A percentile compares a stretch with the other conserved stretches of the same genome.
These are phyloP conservation scores for Hyaloscypha bicolor DNA, from an alignment of 495 filamentous ascomycete species.

Conservation along the genomic window DNA sequence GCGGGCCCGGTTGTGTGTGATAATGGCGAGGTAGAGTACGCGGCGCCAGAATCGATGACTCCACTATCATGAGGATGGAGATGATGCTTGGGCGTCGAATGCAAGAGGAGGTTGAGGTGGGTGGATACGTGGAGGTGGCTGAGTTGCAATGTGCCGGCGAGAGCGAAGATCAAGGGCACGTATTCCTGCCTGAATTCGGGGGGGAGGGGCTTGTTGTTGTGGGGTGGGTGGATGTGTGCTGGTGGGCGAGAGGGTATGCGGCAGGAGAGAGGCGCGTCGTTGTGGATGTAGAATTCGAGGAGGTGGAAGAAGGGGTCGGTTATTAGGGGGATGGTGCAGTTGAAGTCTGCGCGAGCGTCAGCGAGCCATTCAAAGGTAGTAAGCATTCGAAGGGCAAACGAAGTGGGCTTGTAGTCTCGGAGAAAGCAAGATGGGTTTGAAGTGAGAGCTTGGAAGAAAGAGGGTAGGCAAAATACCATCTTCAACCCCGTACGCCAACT, in stretches of 20 bases:
- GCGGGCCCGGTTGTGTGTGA: constrained; percentile 54
- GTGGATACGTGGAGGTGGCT: constrained; percentile 91
- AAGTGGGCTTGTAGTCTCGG: too few relatives aligned
- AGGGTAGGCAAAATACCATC: constrained; percentile 24
- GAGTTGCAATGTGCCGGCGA: constrained; percentile 85
- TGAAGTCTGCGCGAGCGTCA: constrained; percentile 59
- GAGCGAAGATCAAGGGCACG: constrained; percentile 74
- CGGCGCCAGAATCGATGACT: constrained; percentile 79
- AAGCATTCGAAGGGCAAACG: too few relatives aligned
- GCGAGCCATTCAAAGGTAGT: too few relatives aligned
- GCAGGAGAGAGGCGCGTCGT: constrained; percentile 90
- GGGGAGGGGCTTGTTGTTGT: neutral
- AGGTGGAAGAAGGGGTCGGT: constrained; percentile 93
- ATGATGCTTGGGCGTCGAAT: constrained; percentile 63
- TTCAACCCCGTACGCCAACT: constrained; percentile 84
- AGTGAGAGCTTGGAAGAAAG: neutral
- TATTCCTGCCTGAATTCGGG: constrained; percentile 45
- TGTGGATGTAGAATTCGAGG: constrained; percentile 98
- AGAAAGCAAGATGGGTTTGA: neutral
- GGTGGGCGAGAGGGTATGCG: constrained; percentile 82
- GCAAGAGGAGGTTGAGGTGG: constrained; percentile 82
- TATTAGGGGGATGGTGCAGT: constrained; percentile 87
- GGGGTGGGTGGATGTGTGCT: constrained; percentile 25
- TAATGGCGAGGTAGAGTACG: constrained; percentile 80
- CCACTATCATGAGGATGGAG: constrained; percentile 61